Conservation (phyloP, 2,329 filamentous ascomycete genomes). For the Onygenales sp. region DNA sequence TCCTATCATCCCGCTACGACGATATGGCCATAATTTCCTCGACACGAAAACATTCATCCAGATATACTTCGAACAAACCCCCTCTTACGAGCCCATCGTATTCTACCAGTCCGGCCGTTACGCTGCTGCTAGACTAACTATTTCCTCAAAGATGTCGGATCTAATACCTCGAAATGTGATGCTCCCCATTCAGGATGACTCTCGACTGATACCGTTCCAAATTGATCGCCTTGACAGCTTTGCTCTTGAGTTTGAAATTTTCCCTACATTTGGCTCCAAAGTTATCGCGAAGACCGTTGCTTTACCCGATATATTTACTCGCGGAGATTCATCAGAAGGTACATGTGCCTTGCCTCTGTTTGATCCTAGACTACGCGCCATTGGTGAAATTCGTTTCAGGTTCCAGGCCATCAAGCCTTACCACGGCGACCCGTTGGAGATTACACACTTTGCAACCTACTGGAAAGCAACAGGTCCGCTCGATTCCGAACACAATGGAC, state of each 20-base stretch:
- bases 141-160: constrained; percentile 92
- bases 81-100: constrained; percentile 56
- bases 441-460: constrained; percentile 96
- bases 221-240: constrained; percentile 90
- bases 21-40: constrained; percentile 97
- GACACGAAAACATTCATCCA: constrained; percentile 96
- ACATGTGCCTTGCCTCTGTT: constrained; percentile 81
- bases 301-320: constrained; percentile 75
- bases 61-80: constrained; percentile 62
- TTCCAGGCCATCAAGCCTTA: constrained; percentile 97
- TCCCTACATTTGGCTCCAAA: constrained; percentile 93
- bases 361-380: constrained; percentile 80
- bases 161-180: constrained; percentile 94
- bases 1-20: constrained; percentile 85
- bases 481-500: constrained; percentile 71
- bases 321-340: constrained; percentile 52
- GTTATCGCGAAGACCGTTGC: constrained; percentile 94
- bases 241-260: constrained; percentile 93
- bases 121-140: constrained; percentile 85
- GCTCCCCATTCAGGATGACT: constrained; percentile 92
- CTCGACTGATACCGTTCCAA: constrained; percentile 87
- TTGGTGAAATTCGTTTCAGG: constrained; percentile 88
- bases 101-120: constrained; percentile 98
- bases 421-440: constrained; percentile 81
- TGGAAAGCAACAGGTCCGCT: constrained; percentile 97